Percentiles rank a stretch among this genome's conserved stretches.
Evolutionary conservation across 2,329 filamentous ascomycete genomes (phyloP).

Genomic region (Colletotrichum abscissum): DNA sequence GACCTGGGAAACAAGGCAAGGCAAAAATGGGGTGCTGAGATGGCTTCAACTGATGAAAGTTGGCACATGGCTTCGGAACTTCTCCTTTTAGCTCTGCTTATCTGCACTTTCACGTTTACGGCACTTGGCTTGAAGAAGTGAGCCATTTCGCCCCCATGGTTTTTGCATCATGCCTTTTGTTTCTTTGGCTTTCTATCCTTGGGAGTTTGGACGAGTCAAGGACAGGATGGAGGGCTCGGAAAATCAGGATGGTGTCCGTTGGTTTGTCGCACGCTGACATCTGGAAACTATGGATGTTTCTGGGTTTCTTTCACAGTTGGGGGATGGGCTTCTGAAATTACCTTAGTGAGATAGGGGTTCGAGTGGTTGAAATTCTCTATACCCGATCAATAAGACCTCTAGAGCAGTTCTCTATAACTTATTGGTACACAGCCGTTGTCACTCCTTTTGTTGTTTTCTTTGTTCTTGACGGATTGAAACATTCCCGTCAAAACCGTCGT

Average conservation of each 20-base stretch:
- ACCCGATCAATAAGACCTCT: constrained; percentile 12
- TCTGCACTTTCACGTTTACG: not conserved
- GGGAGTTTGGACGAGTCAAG: constrained; percentile 8
- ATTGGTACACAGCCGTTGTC: not conserved
- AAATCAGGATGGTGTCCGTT: not conserved
- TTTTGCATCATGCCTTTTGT: constrained; percentile 7
- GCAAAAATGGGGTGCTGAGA: not conserved
- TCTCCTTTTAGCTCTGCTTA: not conserved
- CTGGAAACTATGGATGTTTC: constrained; percentile 1
- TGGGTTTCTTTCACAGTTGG: constrained; percentile 14
- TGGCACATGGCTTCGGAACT: not conserved
- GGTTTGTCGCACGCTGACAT: constrained; percentile 16
- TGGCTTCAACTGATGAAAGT: not conserved
- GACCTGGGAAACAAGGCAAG: not conserved
- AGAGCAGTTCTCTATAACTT: constrained; percentile 1
- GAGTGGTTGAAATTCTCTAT: constrained; percentile 13
- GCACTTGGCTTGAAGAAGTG: not conserved
- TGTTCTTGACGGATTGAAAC: not conserved
- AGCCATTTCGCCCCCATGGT: not conserved
- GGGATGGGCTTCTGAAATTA: constrained; percentile 2
- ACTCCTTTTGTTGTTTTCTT: constrained; percentile 1
- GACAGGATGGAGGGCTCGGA: not conserved
- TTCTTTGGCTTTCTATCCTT: constrained; percentile 5
- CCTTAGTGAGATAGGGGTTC: constrained; percentile 11
- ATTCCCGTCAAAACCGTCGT: not conserved